Evolutionary conservation across 2,329 filamentous ascomycete species (phyloP), one percentile per base, ranked within the genome.

Genomic region (Penicillium sp.): DNA sequence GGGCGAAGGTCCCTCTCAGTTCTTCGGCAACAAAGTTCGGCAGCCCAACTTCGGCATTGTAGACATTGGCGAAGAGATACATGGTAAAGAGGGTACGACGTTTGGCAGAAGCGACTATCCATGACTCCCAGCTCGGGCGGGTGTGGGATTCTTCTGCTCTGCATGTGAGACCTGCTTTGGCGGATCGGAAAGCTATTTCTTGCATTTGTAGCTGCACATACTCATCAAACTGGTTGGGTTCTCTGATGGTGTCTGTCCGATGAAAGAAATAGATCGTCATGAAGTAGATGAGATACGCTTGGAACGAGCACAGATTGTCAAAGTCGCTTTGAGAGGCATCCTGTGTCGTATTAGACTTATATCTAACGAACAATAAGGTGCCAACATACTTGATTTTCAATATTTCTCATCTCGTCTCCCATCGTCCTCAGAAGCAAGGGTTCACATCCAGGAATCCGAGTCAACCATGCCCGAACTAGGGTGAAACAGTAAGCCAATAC

Each of bases 91-190:
- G 58, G 0, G 80, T 78, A 4, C 83, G 75, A 2, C 82, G 74
- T 58, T 83, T 85, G 0, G 82, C 75, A 43, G 82, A 80, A 0
- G 78, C 78, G 0, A 82, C 65, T 5, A 84, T 77, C 83, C 83
- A 85, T 1, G 74, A 70, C 55, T 83, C 81, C 82, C 82, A 84
- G 7, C 53, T 68, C 0, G 82, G 82, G 2, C 76, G 73, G 0
- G 65, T 57, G 0, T 68, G 68, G 2, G 69, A 55, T 15, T 70
- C 64, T 53, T 84, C 82, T 0, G 76, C 75, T 0, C 59, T 38
- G 45, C 78, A 82, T 9, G 77, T 65, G 2, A 84, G 73, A 0
- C 81, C 81, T 34, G 67, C 66, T 3, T 68, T 69, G 8, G 73
- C 70, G 6, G 70, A 70, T 0, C 68, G 64, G 54, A 75, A 79